phyloP scores from a whole-genome alignment of 2,329 filamentous ascomycete species.

The Bipolaris gigantea region DNA sequence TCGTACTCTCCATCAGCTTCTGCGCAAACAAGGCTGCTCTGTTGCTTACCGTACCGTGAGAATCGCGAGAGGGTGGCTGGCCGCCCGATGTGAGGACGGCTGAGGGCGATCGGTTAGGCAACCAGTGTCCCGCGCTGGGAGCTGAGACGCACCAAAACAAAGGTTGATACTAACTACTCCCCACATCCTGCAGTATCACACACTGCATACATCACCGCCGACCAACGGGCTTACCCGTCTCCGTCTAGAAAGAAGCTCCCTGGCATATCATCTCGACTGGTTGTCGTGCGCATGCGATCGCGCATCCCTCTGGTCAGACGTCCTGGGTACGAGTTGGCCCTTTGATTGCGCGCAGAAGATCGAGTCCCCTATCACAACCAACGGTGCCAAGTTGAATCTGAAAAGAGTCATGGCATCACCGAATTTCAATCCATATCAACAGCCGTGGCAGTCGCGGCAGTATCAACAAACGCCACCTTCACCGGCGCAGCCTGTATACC shows the following conservation, averaged over 20 bases:
- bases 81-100: neutral
- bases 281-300: neutral
- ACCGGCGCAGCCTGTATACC: slow-evolving; percentile 7
- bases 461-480: slow-evolving; percentile 12
- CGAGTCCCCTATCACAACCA: neutral
- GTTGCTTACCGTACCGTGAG: neutral
- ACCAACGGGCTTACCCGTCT: neutral
- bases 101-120: slow-evolving; percentile 6
- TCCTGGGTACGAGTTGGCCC: neutral
- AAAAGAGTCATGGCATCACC: slow-evolving; percentile 4
- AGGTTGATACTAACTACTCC: neutral
- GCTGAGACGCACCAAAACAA: neutral
- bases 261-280: neutral
- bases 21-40: neutral
- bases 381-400: neutral
- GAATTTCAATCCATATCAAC: slow-evolving; percentile 1
- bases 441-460: slow-evolving; percentile 13
- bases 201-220: neutral
- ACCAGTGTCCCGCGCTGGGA: slow-evolving; percentile 3
- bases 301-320: neutral
- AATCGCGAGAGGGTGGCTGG: neutral
- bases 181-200: neutral
- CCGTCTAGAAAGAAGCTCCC: neutral
- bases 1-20: too few species aligned
- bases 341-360: neutral